Evolutionary conservation across 306 rosid species (phyloP), one percentile per base, ranked within the genome.

Genomic region (Potentilla sterilis): DNA sequence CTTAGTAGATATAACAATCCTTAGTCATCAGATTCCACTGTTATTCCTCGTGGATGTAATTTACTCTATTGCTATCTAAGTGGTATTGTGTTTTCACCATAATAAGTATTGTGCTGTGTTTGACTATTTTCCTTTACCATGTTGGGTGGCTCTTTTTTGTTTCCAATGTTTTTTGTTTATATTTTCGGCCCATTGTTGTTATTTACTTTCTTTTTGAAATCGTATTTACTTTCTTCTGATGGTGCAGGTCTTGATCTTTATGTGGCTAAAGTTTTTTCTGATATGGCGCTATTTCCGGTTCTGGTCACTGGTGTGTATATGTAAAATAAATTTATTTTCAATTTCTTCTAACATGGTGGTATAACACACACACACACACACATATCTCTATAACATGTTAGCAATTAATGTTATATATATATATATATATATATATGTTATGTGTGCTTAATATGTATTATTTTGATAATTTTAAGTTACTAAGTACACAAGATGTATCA

Each of bases 281-380:
- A 86, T 95, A 80, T 92, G 98, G 98, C 98, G 93, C 70, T 90
- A 86, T 78, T 95, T 95, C 75, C 93, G 93, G n/a, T 88, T 92
- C 80, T 95, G 96, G 95, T 92, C 97, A 57, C 80, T 95, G 96
- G 97, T 90, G 88, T 76, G 90, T 82, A 72, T 24, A 35, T 82
- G 59, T 35, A 24, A 59, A 5, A 46, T 51, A 2, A 24, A 9
- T 64, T 78, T 70, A 5, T 12, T 72, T 18, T 7, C 46, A 34
- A 10, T 72, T 64, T 65, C 51, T 52, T 10, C 42, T 12, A 22
- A 61, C n/a, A 7, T 69, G 37, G 51, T 24, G 49, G 9, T 24
- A n/a, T 6, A 3, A 52, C 65, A 18, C 22, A 51, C 38, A 54
- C 22, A 58, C 38, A 58, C 65, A 22, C 65, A 24, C 61, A 54